Conservation (phyloP, 164 flowering plant genomes). For the Nelumbo lutea region DNA sequence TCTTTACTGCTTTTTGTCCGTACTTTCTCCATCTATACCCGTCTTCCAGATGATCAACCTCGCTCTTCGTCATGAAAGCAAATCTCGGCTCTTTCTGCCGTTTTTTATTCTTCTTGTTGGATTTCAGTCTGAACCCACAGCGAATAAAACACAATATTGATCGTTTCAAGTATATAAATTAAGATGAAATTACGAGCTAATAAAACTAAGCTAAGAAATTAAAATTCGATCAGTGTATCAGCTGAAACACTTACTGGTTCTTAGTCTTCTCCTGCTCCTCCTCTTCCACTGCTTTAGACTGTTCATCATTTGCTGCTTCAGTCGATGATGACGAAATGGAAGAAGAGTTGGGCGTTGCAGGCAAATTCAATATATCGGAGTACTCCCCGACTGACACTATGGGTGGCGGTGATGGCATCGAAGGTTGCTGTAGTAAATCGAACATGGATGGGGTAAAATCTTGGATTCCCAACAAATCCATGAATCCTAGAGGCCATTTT, state of each 20-base stretch:
- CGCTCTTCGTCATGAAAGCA: constrained; percentile 93
- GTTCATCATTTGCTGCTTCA: constrained; percentile 44
- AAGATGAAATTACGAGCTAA: neutral
- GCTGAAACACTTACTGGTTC: constrained; percentile 37
- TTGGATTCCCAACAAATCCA: constrained; percentile 53
- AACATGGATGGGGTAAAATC: constrained; percentile 35
- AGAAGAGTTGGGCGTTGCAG: constrained; percentile 63
- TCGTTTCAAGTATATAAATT: neutral
- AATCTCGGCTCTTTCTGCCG: constrained; percentile 73
- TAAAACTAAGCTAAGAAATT: neutral
- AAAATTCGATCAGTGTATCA: constrained; percentile 2
- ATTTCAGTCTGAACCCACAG: constrained; percentile 42
- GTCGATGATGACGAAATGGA: constrained; percentile 72
- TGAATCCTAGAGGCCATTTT: constrained; percentile 28
- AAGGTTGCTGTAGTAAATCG: constrained; percentile 27
- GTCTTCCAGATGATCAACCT: constrained; percentile 84
- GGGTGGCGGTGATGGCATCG: constrained; percentile 7
- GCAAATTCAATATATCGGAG: constrained; percentile 61
- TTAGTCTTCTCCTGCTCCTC: constrained; percentile 41
- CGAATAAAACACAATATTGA: neutral
- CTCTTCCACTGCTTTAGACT: constrained; percentile 19
- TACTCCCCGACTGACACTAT: constrained; percentile 19
- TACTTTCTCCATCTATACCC: constrained; percentile 93
- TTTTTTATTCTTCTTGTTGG: constrained; percentile 74
- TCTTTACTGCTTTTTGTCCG: constrained; percentile 94